Evolutionary conservation across 495 filamentous ascomycete species (phyloP).

Genomic region (Neurospora sp.): DNA sequence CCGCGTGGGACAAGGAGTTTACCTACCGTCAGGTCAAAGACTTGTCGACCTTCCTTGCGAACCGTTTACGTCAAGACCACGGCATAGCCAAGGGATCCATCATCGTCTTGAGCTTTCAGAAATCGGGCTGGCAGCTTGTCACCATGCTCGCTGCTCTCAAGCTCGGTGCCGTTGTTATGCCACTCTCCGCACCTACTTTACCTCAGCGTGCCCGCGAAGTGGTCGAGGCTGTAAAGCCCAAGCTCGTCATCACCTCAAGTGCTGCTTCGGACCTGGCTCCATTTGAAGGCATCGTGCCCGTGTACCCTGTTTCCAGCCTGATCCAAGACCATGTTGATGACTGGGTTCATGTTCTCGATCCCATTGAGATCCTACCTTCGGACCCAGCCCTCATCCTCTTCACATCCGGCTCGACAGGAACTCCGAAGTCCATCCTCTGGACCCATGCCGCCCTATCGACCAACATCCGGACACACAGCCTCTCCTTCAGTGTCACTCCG

Average conservation of each 20-base stretch:
- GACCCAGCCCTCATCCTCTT: conserved; percentile 32
- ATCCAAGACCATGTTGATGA: not conserved
- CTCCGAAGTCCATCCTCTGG: conserved; percentile 33
- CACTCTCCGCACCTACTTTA: not conserved
- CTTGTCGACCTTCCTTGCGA: not conserved
- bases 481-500: conserved; percentile 14
- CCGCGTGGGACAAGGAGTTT: not conserved
- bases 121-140: not conserved
- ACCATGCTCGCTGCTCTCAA: not conserved
- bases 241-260: not conserved
- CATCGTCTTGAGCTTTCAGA: not conserved
- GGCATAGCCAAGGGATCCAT: not conserved
- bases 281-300: not conserved
- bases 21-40: not conserved
- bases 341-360: not conserved
- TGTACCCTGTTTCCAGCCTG: not conserved
- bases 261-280: not conserved
- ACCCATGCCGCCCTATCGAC: conserved; percentile 29
- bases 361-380: not conserved
- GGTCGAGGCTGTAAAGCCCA: not conserved
- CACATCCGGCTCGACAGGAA: conserved; percentile 40
- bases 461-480: conserved; percentile 26
- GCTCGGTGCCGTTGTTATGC: not conserved
- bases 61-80: not conserved
- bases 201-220: not conserved